Conservation (phyloP, 345 rosid species). For the Rhizophora apiculata region DNA sequence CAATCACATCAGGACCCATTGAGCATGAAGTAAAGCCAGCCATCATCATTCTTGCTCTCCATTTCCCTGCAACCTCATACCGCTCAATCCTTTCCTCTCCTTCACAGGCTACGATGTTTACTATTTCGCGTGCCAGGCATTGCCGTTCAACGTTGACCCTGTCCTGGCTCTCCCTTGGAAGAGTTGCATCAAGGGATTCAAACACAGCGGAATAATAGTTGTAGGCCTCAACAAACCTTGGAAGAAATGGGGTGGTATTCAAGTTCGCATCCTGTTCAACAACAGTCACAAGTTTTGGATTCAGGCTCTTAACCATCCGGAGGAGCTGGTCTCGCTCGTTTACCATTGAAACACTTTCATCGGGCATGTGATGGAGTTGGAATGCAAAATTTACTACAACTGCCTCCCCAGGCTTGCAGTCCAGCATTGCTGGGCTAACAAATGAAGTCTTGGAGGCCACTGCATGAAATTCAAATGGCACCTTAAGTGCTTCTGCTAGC, state of each 20-base stretch:
- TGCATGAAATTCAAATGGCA: conserved; percentile 68
- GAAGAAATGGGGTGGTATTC: conserved; percentile 82
- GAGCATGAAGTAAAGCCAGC: conserved; percentile 73
- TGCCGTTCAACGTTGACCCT: conserved; percentile 94
- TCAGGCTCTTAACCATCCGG: conserved; percentile 78
- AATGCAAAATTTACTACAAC: conserved; percentile 88
- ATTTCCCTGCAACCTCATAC: conserved; percentile 85
- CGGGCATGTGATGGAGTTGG: conserved; percentile 99
- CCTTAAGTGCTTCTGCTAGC: conserved; percentile 56
- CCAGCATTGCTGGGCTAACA: conserved; percentile 69
- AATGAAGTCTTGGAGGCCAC: conserved; percentile 67
- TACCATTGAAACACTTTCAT: conserved; percentile 90
- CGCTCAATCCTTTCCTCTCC: conserved; percentile 95
- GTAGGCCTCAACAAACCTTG: conserved; percentile 79
- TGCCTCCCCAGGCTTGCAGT: conserved; percentile 63
- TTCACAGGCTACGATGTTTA: conserved; percentile 89
- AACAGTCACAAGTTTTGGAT: conserved; percentile 87
- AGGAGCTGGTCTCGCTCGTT: conserved; percentile 92
- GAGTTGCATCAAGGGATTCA: conserved; percentile 85
- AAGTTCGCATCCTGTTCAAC: conserved; percentile 94
- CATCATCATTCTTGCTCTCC: conserved; percentile 97
- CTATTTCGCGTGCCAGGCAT: conserved; percentile 92
- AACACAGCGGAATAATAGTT: conserved; percentile 86
- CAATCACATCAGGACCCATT: conserved; percentile 51
- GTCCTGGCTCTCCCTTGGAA: conserved; percentile 90